These are phyloP conservation scores for Diaporthe velutina DNA, from an alignment of 2,329 filamentous ascomycete genomes.

Conservation along the genomic window DNA sequence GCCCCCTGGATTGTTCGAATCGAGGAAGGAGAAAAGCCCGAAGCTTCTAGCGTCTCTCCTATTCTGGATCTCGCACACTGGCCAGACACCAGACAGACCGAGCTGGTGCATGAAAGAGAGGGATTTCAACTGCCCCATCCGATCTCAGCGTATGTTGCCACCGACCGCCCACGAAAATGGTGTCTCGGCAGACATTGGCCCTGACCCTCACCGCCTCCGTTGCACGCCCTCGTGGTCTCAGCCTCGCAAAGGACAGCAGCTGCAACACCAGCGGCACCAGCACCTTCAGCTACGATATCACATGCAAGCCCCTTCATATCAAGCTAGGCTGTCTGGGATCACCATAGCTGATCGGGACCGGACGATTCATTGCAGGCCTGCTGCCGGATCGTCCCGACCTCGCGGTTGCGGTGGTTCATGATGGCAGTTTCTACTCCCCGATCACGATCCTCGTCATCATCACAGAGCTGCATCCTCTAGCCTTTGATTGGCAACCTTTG, in stretches of 20 bases:
- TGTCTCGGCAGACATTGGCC: slow-evolving; percentile 18
- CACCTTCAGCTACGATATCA: slow-evolving; percentile 4
- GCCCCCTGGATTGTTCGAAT: not conserved
- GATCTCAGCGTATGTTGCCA: not conserved
- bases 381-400: slow-evolving; percentile 24
- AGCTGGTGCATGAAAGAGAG: not conserved
- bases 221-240: not conserved
- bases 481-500: not conserved
- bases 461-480: not conserved
- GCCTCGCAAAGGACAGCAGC: slow-evolving; percentile 7
- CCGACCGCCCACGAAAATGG: slow-evolving; percentile 2
- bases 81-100: slow-evolving; percentile 8
- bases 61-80: slow-evolving; percentile 24
- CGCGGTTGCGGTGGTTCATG: not conserved
- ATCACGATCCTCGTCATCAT: not conserved
- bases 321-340: slow-evolving; percentile 13
- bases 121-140: not conserved
- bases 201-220: slow-evolving; percentile 11
- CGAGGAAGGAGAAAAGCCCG: not conserved
- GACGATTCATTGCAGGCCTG: not conserved
- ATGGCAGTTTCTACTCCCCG: not conserved
- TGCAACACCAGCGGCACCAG: slow-evolving; percentile 3
- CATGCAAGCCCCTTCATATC: slow-evolving; percentile 22
- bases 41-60: slow-evolving; percentile 28
- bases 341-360: slow-evolving; percentile 7